Evolutionary conservation across 192 early-diverging fungal species (phyloP).

Genomic region (Coemansia sp.): DNA sequence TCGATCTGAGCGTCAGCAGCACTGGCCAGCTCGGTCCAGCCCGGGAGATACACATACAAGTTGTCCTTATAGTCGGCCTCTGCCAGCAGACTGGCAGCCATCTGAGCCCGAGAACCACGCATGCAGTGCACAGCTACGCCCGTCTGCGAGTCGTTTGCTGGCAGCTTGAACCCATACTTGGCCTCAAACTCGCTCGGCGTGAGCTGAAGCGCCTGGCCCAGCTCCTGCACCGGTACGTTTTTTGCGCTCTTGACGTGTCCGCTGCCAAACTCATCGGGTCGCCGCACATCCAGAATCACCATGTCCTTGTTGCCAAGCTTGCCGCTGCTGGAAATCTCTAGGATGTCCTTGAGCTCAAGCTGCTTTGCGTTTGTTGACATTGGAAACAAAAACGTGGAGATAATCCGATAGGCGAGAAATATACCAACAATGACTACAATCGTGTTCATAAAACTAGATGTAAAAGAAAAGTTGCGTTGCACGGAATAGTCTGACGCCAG

Average conservation of each 20-base stretch:
- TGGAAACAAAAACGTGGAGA: slow-evolving; percentile 13
- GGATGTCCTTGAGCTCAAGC: slow-evolving; percentile 14
- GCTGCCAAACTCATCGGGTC: slow-evolving; percentile 11
- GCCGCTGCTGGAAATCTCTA: slow-evolving; percentile 15
- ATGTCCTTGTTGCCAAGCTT: slow-evolving; percentile 7
- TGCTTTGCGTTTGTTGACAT: slow-evolving; percentile 20
- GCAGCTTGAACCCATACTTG: slow-evolving; percentile 24
- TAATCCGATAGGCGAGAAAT: slow-evolving; percentile 11
- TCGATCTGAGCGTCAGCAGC: neutral
- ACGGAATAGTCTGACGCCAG: no score
- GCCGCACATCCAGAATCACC: slow-evolving; percentile 34
- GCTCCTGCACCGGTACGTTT: slow-evolving; percentile 28
- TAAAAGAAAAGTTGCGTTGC: neutral
- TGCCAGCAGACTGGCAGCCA: slow-evolving; percentile 11
- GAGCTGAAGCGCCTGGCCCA: slow-evolving; percentile 19
- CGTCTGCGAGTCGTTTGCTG: slow-evolving; percentile 2
- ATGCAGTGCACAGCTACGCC: slow-evolving; percentile 31
- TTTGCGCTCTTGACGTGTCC: slow-evolving; percentile 22
- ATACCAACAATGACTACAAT: slow-evolving; percentile 9
- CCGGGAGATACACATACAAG: slow-evolving; percentile 28
- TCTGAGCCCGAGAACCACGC: slow-evolving; percentile 20
- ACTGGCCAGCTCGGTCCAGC: slow-evolving; percentile 22
- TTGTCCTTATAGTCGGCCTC: slow-evolving; percentile 17
- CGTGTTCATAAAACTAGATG: slow-evolving; percentile 10
- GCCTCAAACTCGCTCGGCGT: slow-evolving; percentile 10